Evolutionary conservation across 192 early-diverging fungal species (phyloP).

Genomic region (Linnemannia hyalina): DNA sequence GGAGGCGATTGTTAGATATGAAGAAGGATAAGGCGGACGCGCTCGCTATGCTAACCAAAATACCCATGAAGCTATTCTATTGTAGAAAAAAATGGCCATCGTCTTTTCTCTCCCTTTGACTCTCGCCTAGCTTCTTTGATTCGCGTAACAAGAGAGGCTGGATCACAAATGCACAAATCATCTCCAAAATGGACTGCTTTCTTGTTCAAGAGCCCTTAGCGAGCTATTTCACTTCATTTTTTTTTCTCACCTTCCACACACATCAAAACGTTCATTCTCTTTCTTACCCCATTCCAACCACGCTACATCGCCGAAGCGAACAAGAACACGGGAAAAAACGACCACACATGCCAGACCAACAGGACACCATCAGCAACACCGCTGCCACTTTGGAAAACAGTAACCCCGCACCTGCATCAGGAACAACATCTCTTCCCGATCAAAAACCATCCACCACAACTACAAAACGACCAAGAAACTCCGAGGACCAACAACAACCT

Average conservation of each 20-base stretch:
- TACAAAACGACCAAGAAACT: slow-evolving; percentile 7
- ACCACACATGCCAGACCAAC: slow-evolving; percentile 14
- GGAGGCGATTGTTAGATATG: not conserved
- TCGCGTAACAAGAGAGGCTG: too few relatives aligned
- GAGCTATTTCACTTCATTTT: not conserved
- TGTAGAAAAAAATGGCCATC: too few relatives aligned
- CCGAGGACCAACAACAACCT: slow-evolving; percentile 20
- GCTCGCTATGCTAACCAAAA: not conserved
- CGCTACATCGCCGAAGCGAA: not conserved
- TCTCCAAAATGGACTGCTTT: not conserved
- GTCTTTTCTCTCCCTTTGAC: too few relatives aligned
- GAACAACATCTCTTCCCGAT: not conserved
- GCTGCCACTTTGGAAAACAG: not conserved
- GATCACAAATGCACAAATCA: not conserved
- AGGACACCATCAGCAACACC: not conserved
- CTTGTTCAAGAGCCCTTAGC: not conserved
- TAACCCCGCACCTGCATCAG: not conserved
- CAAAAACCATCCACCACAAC: slow-evolving; percentile 2
- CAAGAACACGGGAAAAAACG: not conserved
- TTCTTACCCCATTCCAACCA: not conserved
- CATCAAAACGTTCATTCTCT: not conserved
- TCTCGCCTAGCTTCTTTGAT: too few relatives aligned
- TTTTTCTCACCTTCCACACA: not conserved
- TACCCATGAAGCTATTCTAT: too few relatives aligned
- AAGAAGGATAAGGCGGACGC: not conserved